Conservation (phyloP, 768 basidiomycete species). For the Cytidiella melzeri region DNA sequence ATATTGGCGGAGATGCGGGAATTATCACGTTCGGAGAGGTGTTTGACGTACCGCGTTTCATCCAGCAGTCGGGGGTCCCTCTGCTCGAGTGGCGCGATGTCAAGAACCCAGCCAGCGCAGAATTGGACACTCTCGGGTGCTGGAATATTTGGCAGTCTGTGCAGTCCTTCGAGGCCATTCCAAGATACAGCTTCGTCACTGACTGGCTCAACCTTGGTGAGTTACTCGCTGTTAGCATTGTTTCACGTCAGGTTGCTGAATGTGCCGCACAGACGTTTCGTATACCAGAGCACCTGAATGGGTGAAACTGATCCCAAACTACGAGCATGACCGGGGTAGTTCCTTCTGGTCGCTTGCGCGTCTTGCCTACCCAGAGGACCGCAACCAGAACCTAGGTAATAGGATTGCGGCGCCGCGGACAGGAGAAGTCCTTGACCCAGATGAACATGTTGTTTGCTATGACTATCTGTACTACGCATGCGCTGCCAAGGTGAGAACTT, state of each 20-base stretch:
- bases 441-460: constrained; percentile 34
- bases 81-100: constrained; percentile 39
- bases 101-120: constrained; percentile 27
- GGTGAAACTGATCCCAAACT: constrained; percentile 26
- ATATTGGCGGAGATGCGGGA: constrained; percentile 30
- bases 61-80: constrained; percentile 27
- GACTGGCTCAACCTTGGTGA: constrained; percentile 27
- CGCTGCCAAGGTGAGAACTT: constrained; percentile 22
- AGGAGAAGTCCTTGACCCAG: constrained; percentile 25
- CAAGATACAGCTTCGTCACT: constrained; percentile 23
- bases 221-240: constrained; percentile 1
- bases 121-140: constrained; percentile 34
- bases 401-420: constrained; percentile 22
- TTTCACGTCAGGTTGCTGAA: too few species aligned
- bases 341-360: constrained; percentile 28
- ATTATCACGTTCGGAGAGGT: constrained; percentile 33
- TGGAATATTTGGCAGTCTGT: constrained; percentile 38
- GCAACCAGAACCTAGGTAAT: constrained; percentile 20
- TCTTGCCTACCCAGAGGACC: constrained; percentile 28
- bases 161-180: constrained; percentile 21
- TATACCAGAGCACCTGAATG: constrained; percentile 30
- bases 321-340: constrained; percentile 27
- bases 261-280: constrained; percentile 25
- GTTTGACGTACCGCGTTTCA: constrained; percentile 35
- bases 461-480: constrained; percentile 36